Evolutionary conservation across 2,329 filamentous ascomycete species (phyloP).

Genomic region (Scedosporium minutisporum): DNA sequence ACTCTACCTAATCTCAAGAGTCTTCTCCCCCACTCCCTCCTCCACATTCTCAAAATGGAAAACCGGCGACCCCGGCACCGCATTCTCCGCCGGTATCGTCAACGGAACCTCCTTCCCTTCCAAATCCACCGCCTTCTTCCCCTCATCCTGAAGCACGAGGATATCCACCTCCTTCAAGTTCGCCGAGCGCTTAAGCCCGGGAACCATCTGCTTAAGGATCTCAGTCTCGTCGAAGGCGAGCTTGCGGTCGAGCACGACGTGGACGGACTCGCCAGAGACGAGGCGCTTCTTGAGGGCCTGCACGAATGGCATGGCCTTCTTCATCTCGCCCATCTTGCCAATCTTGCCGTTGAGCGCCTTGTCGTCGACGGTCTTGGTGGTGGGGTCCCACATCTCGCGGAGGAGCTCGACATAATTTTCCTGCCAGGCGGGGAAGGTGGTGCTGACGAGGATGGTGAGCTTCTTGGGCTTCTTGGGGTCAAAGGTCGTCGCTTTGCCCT

Average conservation of each 20-base stretch:
- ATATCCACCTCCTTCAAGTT: constrained; percentile 64
- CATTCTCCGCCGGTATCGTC: constrained; percentile 55
- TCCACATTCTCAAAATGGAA: constrained; percentile 80
- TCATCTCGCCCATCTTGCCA: constrained; percentile 78
- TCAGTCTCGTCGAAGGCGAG: constrained; percentile 77
- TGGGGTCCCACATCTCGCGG: constrained; percentile 56
- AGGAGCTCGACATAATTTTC: constrained; percentile 79
- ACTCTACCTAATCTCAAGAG: background rate
- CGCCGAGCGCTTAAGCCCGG: constrained; percentile 65
- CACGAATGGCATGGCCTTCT: constrained; percentile 97
- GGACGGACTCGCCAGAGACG: constrained; percentile 55
- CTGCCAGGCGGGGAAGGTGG: constrained; percentile 82
- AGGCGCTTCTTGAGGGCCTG: constrained; percentile 79
- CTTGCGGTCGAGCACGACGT: constrained; percentile 70
- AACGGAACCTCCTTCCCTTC: constrained; percentile 46
- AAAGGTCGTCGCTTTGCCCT: constrained; percentile 78
- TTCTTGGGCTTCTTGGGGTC: constrained; percentile 90
- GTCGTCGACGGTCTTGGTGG: constrained; percentile 58
- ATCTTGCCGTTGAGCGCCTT: constrained; percentile 72
- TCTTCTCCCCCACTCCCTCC: constrained; percentile 15
- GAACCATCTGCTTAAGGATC: constrained; percentile 68
- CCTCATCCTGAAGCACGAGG: constrained; percentile 60
- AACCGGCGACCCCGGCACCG: constrained; percentile 71
- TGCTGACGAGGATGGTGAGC: constrained; percentile 74
- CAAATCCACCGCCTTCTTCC: constrained; percentile 52